These are phyloP conservation scores for Mycena leptocephala DNA, from an alignment of 768 basidiomycete genomes.

Conservation along the genomic window DNA sequence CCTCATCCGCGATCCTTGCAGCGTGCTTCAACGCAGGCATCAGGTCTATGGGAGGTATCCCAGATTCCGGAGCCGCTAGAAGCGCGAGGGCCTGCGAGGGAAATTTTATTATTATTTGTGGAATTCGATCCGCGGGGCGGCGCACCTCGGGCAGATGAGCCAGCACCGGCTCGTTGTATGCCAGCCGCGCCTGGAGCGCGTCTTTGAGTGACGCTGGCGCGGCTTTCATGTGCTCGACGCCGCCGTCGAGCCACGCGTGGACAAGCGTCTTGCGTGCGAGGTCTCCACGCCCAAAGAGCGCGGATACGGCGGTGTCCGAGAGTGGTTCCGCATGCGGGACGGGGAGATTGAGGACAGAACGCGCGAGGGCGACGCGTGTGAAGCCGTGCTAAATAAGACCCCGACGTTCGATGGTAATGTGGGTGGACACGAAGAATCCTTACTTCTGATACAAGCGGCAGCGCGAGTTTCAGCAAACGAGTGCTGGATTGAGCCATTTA, in stretches of 20 bases:
- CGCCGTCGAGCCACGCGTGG: conserved; percentile 83
- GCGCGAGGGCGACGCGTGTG: conserved; percentile 78
- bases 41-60: conserved; percentile 71
- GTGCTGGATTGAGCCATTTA: conserved; percentile 41
- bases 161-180: conserved; percentile 79
- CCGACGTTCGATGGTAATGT: neutral
- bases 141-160: conserved; percentile 78
- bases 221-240: conserved; percentile 66
- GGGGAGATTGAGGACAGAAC: conserved; percentile 73
- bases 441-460: conserved; percentile 68
- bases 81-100: conserved; percentile 79
- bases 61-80: conserved; percentile 67
- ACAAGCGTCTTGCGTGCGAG: conserved; percentile 76
- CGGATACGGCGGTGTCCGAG: conserved; percentile 78
- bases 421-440: neutral
- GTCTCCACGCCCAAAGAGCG: conserved; percentile 82
- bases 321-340: conserved; percentile 71
- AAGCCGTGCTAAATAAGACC: conserved; percentile 73
- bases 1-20: conserved; percentile 76
- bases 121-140: neutral
- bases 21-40: conserved; percentile 75
- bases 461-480: conserved; percentile 71
- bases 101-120: neutral
- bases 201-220: conserved; percentile 58
- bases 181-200: conserved; percentile 70